A percentile compares a stretch with the other conserved stretches of the same genome.
Conservation (phyloP, 23 red algal genomes). For the Chondrus crispus region DNA sequence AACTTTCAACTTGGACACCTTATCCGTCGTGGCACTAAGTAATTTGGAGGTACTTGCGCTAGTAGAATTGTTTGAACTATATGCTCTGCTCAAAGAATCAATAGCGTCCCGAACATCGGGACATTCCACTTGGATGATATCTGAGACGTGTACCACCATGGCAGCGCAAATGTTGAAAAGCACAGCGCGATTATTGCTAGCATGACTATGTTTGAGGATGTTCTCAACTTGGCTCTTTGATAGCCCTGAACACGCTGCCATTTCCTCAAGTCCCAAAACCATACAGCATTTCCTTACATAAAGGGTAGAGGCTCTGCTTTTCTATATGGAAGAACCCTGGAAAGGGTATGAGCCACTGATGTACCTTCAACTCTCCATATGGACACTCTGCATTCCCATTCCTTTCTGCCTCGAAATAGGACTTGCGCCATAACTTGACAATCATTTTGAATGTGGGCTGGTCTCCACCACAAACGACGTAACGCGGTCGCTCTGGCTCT, state of each 20-base stretch:
- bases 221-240: constrained; percentile 7
- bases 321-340: constrained; percentile 18
- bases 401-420: neutral
- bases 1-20: neutral
- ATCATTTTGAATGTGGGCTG: neutral
- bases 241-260: neutral
- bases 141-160: neutral
- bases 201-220: constrained; percentile 14
- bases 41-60: neutral
- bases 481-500: neutral
- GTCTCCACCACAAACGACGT: neutral
- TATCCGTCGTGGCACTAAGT: neutral
- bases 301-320: constrained; percentile 5
- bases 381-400: neutral
- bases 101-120: neutral
- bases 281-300: constrained; percentile 27
- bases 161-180: constrained; percentile 16
- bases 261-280: neutral
- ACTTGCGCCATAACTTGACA: constrained; percentile 4
- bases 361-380: neutral
- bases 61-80: neutral
- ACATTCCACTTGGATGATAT: neutral
- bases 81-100: neutral
- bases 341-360: constrained; percentile 25
- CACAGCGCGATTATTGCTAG: neutral